phyloP scores from a whole-genome alignment of 2,329 filamentous ascomycete genomes.

The Neonectria hederae region DNA sequence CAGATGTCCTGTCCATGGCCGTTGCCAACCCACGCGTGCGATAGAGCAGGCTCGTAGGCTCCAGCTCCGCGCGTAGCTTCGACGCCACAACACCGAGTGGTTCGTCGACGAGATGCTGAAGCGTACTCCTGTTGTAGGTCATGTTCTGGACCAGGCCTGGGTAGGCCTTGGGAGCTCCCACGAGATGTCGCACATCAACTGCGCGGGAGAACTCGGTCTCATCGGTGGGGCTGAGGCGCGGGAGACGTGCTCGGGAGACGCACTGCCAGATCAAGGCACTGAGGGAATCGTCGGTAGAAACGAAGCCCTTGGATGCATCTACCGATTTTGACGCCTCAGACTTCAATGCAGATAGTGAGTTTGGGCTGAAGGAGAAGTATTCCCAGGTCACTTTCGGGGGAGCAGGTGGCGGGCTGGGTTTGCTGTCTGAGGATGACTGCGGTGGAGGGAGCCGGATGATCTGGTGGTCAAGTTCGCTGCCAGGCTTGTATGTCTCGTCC shows the following conservation, averaged over 20 bases:
- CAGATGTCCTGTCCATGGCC: slow-evolving; percentile 44
- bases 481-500: slow-evolving; percentile 47
- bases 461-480: slow-evolving; percentile 48
- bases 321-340: slow-evolving; percentile 41
- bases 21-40: slow-evolving; percentile 55
- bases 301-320: slow-evolving; percentile 39
- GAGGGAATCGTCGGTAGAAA: slow-evolving; percentile 65
- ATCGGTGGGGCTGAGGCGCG: slow-evolving; percentile 41
- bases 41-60: slow-evolving; percentile 47
- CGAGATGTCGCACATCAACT: slow-evolving; percentile 56
- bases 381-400: slow-evolving; percentile 51
- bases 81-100: slow-evolving; percentile 50
- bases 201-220: slow-evolving; percentile 55
- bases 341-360: slow-evolving; percentile 54
- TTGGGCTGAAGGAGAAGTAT: slow-evolving; percentile 54
- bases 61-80: slow-evolving; percentile 51
- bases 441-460: slow-evolving; percentile 41
- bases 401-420: slow-evolving; percentile 2
- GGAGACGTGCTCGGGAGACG: slow-evolving; percentile 51
- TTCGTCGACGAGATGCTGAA: slow-evolving; percentile 42
- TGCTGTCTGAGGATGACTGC: slow-evolving; percentile 10
- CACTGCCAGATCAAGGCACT: slow-evolving; percentile 62
- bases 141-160: slow-evolving; percentile 59
- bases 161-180: slow-evolving; percentile 55
- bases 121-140: slow-evolving; percentile 49